These are phyloP conservation scores for Phytophthora sp. DNA, from an alignment of 352 stramenopile genomes.

Conservation along the genomic window DNA sequence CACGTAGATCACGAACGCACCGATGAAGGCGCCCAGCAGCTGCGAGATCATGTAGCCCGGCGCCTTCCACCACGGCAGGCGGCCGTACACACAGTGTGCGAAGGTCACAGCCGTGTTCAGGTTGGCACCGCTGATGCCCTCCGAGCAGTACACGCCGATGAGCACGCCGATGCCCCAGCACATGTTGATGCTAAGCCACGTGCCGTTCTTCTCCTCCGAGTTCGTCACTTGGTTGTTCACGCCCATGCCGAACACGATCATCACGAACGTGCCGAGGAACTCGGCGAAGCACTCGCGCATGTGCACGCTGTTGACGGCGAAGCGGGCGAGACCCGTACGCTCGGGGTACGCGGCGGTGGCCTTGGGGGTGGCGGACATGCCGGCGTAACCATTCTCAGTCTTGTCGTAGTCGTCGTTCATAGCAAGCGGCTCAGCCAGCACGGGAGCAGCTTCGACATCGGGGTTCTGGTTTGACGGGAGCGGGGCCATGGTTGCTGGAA, in stretches of 20 bases:
- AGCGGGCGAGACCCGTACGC: conserved; percentile 45
- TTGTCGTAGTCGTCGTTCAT: conserved; percentile 18
- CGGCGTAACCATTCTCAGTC: conserved; percentile 8
- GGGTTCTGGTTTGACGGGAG: conserved; percentile 14
- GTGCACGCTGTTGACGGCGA: conserved; percentile 24
- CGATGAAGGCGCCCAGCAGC: conserved; percentile 39
- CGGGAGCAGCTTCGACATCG: conserved; percentile 9
- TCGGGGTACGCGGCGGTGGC: conserved; percentile 4
- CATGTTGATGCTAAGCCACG: conserved; percentile 56
- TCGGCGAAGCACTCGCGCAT: conserved; percentile 43
- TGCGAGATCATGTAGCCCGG: conserved; percentile 49
- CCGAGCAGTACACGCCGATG: conserved; percentile 47
- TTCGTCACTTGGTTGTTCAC: conserved; percentile 55
- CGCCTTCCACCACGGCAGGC: conserved; percentile 44
- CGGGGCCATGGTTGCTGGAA: conserved; percentile 8
- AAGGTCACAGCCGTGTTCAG: conserved; percentile 60
- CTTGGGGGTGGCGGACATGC: conserved; percentile 10
- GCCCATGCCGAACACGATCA: conserved; percentile 57
- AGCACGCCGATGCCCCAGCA: conserved; percentile 21
- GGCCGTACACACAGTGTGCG: conserved; percentile 40
- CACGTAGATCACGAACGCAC: conserved; percentile 37
- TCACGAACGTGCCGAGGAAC: conserved; percentile 52
- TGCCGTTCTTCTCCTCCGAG: conserved; percentile 45
- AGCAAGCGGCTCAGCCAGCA: conserved; percentile 4
- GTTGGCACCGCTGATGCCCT: conserved; percentile 50